Evolutionary conservation across 2,329 filamentous ascomycete genomes (phyloP).

Genomic region (Sporothrix humicola): DNA sequence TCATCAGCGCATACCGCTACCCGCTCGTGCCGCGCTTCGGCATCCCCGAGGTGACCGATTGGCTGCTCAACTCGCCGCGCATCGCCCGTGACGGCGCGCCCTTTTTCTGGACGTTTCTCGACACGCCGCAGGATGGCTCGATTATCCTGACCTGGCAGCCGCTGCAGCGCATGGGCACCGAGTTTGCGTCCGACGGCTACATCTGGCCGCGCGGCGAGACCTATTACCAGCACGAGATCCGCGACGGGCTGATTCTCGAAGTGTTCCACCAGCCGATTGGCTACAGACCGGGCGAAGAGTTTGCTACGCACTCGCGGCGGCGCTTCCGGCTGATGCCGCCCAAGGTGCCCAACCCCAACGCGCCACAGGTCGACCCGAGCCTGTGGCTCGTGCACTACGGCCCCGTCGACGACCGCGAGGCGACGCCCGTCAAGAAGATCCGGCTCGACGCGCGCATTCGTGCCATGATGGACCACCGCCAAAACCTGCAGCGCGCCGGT

Average conservation of each 20-base stretch:
- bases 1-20: constrained; percentile 83
- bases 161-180: constrained; percentile 68
- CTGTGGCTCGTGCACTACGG: constrained; percentile 94
- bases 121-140: constrained; percentile 79
- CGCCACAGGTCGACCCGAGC: constrained; percentile 73
- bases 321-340: constrained; percentile 83
- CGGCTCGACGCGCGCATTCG: constrained; percentile 67
- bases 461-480: constrained; percentile 64
- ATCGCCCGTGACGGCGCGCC: constrained; percentile 83
- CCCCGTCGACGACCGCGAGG: constrained; percentile 73
- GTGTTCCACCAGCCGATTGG: constrained; percentile 83
- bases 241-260: constrained; percentile 77
- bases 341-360: constrained; percentile 71
- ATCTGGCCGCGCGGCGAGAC: constrained; percentile 86
- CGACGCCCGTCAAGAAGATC: constrained; percentile 71
- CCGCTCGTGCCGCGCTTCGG: constrained; percentile 73
- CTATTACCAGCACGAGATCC: constrained; percentile 73
- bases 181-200: constrained; percentile 89
- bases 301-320: constrained; percentile 77
- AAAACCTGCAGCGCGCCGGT: constrained; percentile 73
- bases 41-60: constrained; percentile 78
- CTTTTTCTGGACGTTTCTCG: constrained; percentile 92
- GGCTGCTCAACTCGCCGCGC: constrained; percentile 81
- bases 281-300: constrained; percentile 72
- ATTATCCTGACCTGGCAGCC: constrained; percentile 91